Evolutionary conservation across 768 basidiomycete species (phyloP), one percentile per base, ranked within the genome.

Genomic region (Hericium coralloides): DNA sequence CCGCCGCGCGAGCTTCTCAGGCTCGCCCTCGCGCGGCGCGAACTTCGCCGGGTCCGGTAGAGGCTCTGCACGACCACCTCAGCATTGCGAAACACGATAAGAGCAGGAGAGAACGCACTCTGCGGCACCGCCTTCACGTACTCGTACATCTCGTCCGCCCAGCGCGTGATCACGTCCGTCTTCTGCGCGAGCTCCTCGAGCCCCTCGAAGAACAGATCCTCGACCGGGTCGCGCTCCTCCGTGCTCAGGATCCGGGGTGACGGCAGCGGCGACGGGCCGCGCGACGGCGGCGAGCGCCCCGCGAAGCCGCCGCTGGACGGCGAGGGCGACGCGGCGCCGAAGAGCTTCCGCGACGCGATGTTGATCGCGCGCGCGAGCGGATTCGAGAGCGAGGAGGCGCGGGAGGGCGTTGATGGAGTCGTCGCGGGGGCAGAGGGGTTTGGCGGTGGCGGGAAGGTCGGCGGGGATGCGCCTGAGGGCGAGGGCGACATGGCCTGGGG

Each of bases 181-280:
- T 98, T 99, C 77, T 97, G 92, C 37, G 95, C 95, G 3, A 95
- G 74, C 60, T 95, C 89, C 67, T 98, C 95, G 45, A 98, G 73
- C 18, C 73, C 69, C 2, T 76, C 81, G n/a, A 97, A 72, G n/a
- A 97, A 70, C 58, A 83, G 82, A 59, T 95, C 91, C 63, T 97
- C 93, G 62, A 88, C 73, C 1, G 85, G 86, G 64, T 89, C 86
- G 17, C 31, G 53, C 56, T 20, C 48, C 55, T 4, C 37, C 18
- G 17, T 38, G 52, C 76, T 73, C 51, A 61, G 47, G 38, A 17
- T 52, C 76, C 79, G 52, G 74, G 86, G 74, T 31, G 81, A 73
- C 1, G 85, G 83, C 0, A 84, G 82, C 4, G 83, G 75, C 0
- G 82, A 77, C 2, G 70, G 64, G 49, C 70, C 76, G 52, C 70